Conservation (phyloP, 192 early-diverging fungal species). For the Chytriomyces sp. region DNA sequence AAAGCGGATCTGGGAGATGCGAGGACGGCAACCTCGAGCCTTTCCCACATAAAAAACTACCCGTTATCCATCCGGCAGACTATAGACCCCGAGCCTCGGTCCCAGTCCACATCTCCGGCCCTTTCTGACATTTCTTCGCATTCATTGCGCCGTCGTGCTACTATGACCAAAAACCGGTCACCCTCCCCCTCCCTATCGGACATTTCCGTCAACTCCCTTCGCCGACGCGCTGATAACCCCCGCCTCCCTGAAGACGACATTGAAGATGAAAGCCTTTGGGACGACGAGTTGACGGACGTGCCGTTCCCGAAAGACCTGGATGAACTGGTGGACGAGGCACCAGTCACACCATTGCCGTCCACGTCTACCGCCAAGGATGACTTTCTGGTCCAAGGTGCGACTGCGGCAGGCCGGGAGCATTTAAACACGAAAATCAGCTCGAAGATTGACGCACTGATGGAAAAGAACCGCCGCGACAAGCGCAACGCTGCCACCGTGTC, state of each 20-base stretch:
- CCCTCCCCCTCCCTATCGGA: constrained; percentile 2
- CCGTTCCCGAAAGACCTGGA: neutral
- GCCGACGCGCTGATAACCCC: neutral
- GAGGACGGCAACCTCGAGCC: too few species aligned
- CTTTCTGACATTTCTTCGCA: too few species aligned
- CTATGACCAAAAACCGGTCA: too few species aligned
- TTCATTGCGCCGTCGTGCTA: too few species aligned
- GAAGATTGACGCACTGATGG: constrained; percentile 39
- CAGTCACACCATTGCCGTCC: constrained; percentile 8
- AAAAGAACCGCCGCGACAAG: constrained; percentile 56
- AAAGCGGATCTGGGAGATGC: too few species aligned
- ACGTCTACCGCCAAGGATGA: too few species aligned
- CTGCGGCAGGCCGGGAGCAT: neutral
- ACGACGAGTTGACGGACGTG: constrained; percentile 17
- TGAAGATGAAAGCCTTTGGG: neutral
- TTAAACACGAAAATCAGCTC: neutral
- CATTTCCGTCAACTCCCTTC: constrained; percentile 12
- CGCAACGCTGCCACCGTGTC: constrained; percentile 67
- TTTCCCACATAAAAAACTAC: too few species aligned
- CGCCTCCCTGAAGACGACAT: neutral
- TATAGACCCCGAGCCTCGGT: too few species aligned
- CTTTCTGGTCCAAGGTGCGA: neutral
- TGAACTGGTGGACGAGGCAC: too few species aligned
- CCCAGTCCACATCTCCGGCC: too few species aligned
- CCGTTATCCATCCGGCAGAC: too few species aligned